These are phyloP conservation scores for Crithidia sp. DNA, from an alignment of 208 protist genomes.

Conservation along the genomic window DNA sequence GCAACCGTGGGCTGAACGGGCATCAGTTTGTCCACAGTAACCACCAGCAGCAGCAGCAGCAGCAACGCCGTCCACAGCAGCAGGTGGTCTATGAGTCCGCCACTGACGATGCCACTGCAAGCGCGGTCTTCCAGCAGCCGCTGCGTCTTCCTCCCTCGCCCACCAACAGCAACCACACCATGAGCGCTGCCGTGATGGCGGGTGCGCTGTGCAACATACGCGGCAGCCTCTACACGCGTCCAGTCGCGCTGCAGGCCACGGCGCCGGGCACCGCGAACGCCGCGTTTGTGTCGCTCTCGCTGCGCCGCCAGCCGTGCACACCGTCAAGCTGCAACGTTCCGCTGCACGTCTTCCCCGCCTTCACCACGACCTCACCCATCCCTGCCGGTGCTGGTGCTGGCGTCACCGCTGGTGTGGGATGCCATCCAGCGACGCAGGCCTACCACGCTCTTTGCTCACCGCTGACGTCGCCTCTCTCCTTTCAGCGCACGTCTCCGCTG, in stretches of 20 bases:
- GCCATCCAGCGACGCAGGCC: background rate
- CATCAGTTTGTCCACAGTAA: background rate
- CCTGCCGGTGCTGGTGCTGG: too few species aligned
- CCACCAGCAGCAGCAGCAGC: background rate
- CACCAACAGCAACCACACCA: too few species aligned
- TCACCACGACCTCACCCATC: too few species aligned
- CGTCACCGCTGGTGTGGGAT: too few species aligned
- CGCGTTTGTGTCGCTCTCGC: background rate
- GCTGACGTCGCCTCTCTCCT: slow-evolving; percentile 2
- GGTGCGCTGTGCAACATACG: too few species aligned
- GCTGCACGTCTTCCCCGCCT: background rate
- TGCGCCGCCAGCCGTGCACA: background rate
- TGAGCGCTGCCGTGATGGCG: too few species aligned
- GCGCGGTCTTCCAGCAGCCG: too few species aligned
- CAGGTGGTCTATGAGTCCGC: background rate
- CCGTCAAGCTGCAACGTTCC: background rate
- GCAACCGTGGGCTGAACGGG: background rate
- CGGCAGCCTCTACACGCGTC: too few species aligned
- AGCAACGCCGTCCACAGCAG: background rate
- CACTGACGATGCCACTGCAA: background rate
- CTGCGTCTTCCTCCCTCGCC: too few species aligned
- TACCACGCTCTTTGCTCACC: slow-evolving; percentile 2
- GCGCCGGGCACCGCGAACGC: too few species aligned
- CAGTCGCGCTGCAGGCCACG: too few species aligned
- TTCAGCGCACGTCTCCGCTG: background rate